Evolutionary conservation across 164 flowering plant genomes (phyloP).

Genomic region (Tetrastigma voinierianum): DNA sequence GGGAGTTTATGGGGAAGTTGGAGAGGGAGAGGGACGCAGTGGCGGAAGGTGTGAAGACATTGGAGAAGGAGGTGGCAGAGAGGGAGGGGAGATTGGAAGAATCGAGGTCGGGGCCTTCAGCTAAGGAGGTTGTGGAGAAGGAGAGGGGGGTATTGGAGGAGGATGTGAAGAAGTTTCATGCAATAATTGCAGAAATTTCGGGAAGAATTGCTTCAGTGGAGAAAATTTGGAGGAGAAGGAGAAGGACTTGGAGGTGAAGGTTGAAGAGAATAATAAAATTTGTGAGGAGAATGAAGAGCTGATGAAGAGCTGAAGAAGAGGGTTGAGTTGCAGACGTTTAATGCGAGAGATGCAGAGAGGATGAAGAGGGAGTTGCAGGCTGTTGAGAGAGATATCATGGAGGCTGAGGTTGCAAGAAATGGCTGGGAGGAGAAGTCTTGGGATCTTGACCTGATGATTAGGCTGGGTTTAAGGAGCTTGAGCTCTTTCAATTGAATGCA

Average conservation of each 20-base stretch:
- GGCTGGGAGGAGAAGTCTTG: conserved; percentile 85
- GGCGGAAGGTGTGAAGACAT: conserved; percentile 21
- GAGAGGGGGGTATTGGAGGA: conserved; percentile 54
- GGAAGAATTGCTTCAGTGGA: conserved; percentile 31
- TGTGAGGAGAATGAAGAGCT: no score
- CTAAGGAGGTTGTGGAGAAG: conserved; percentile 57
- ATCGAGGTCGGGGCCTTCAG: conserved; percentile 52
- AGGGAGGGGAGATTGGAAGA: conserved; percentile 38
- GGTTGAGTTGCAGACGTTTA: conserved; percentile 65
- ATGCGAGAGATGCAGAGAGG: conserved; percentile 83
- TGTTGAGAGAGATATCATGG: conserved; percentile 69
- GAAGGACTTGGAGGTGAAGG: conserved; percentile 56
- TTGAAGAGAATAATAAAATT: conserved; percentile 48
- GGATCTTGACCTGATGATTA: conserved; percentile 52
- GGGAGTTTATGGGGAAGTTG: conserved; percentile 37
- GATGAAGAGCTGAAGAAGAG: conserved; percentile 70
- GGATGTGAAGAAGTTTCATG: conserved; percentile 67
- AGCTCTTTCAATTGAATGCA: conserved; percentile 64
- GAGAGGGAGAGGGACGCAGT: conserved; percentile 30
- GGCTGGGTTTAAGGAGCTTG: conserved; percentile 72
- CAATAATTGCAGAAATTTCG: conserved; percentile 38
- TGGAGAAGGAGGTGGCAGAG: conserved; percentile 41
- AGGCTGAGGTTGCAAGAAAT: conserved; percentile 59
- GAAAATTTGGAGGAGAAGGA: conserved; percentile 64
- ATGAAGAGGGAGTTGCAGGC: conserved; percentile 90